Evolutionary conservation across 2,329 filamentous ascomycete genomes (phyloP).

Genomic region (Alternaria conjuncta): DNA sequence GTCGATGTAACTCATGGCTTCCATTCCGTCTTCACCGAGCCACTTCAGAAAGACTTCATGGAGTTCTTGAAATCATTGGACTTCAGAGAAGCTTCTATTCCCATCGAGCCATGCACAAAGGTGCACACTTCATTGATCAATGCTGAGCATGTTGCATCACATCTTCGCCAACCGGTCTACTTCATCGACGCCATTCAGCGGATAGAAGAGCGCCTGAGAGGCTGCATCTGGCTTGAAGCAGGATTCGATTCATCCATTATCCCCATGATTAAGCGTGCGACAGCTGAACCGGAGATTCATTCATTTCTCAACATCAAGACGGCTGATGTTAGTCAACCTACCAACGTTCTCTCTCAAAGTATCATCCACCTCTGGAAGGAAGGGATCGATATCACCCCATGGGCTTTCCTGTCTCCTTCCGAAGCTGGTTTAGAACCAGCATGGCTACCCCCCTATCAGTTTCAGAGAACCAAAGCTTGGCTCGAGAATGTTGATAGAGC

Average conservation of each 20-base stretch:
- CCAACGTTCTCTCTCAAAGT: slow-evolving; percentile 28
- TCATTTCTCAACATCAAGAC: slow-evolving; percentile 3
- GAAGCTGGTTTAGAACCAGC: neutral
- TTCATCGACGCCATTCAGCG: slow-evolving; percentile 54
- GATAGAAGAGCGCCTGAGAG: slow-evolving; percentile 37
- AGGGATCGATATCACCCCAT: slow-evolving; percentile 47
- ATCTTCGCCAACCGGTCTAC: slow-evolving; percentile 55
- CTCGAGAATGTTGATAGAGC: slow-evolving; percentile 17
- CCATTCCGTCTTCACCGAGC: slow-evolving; percentile 39
- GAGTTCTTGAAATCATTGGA: neutral
- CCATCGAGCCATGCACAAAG: slow-evolving; percentile 9
- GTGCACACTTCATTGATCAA: neutral
- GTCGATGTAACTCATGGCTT: slow-evolving; percentile 37
- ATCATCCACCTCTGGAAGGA: slow-evolving; percentile 51
- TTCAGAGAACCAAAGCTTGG: slow-evolving; percentile 32
- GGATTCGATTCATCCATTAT: slow-evolving; percentile 31
- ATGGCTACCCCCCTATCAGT: slow-evolving; percentile 41
- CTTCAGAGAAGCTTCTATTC: slow-evolving; percentile 8
- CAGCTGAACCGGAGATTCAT: slow-evolving; percentile 12
- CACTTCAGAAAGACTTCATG: slow-evolving; percentile 27
- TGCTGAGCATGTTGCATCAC: slow-evolving; percentile 27
- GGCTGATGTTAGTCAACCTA: slow-evolving; percentile 14
- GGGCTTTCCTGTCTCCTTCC: slow-evolving; percentile 51
- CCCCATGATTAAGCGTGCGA: slow-evolving; percentile 37
- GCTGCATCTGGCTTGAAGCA: slow-evolving; percentile 30